Evolutionary conservation across 2,329 filamentous ascomycete species (phyloP), one percentile per base, ranked within the genome.

Genomic region (Rutstroemia sydowiana): DNA sequence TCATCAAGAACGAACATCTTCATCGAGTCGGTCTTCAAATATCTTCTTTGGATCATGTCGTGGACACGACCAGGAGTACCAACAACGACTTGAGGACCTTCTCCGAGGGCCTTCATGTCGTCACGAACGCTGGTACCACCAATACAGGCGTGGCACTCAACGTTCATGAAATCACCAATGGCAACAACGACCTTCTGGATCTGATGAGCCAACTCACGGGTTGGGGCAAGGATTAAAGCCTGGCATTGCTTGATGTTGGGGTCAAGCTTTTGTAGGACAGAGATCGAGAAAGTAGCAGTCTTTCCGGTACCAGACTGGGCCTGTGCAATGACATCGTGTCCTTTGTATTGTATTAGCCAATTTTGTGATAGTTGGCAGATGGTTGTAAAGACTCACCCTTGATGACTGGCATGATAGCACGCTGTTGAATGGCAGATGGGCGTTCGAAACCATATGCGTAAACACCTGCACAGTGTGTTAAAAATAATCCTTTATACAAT

Each of bases 361-460:
- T 34, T 39, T 18, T 54, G 47, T 51, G n/a, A 46, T 48, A 42
- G 7, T 41, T 43, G 41, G 37, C 40, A 49, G 52, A 50, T 37
- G n/a, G 20, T 18, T 39, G 7, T 26, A 13, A 20, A 13, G 16
- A 73, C 85, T 72, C 77, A 93, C 88, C 91, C 84, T 97, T 96
- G 81, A 98, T 97, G 71, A 98, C 93, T 70, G 93, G 95, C 87
- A 97, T 95, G 75, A 98, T 98, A 67, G 93, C 93, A 71, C 95
- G 92, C 86, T 95, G 90, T 87, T 98, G 93, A 67, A 98, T 98
- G 73, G 93, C 92, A 77, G 93, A 98, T 60, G 93, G 93, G 65
- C 93, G 91, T 84, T 98, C 93, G 79, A 98, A 98, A 87, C 93
- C 93, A 74, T 98, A 98, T 72, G 93, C 93, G 75, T 97, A 98